These are phyloP conservation scores for Graphilbum fragrans DNA, from an alignment of 2,329 filamentous ascomycete genomes.

Conservation along the genomic window DNA sequence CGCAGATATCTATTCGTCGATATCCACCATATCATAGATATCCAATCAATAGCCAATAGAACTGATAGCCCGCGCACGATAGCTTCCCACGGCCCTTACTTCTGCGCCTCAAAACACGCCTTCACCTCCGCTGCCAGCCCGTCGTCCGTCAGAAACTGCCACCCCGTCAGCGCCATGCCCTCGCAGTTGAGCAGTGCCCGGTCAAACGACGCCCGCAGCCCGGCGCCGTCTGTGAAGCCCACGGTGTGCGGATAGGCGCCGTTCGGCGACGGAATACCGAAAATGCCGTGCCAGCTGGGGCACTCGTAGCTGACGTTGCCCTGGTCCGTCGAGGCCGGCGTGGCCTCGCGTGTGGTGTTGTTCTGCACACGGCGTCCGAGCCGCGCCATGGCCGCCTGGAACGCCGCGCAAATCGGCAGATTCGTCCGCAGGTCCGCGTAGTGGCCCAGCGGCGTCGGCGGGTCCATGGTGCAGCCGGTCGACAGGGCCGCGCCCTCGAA, in stretches of 20 bases:
- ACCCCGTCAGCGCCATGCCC: constrained; percentile 5
- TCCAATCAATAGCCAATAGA: no score
- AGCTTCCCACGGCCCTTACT: no score
- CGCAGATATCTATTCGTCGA: no score
- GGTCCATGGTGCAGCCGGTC: constrained; percentile 21
- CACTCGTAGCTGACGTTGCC: constrained; percentile 30
- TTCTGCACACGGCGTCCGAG: constrained; percentile 12
- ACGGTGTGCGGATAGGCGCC: constrained; percentile 5
- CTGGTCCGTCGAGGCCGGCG: constrained; percentile 40
- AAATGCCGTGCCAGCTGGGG: constrained; percentile 34
- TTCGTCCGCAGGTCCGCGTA: constrained; percentile 19
- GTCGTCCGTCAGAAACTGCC: constrained; percentile 6
- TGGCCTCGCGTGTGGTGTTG: constrained; percentile 21
- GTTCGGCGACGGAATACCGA: constrained; percentile 5
- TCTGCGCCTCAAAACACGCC: no score
- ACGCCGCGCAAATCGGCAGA: constrained; percentile 30
- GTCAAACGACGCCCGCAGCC: constrained; percentile 3
- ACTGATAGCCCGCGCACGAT: no score
- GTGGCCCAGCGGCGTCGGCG: no score
- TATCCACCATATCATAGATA: no score
- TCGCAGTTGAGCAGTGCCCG: constrained; percentile 5
- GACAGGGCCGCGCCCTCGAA: constrained; percentile 22
- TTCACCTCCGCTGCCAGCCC: constrained; percentile 3
- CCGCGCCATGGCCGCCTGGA: constrained; percentile 12
- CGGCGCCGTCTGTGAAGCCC: constrained; percentile 4